Conservation (phyloP, 768 basidiomycete species). For the Grammothele lineata region DNA sequence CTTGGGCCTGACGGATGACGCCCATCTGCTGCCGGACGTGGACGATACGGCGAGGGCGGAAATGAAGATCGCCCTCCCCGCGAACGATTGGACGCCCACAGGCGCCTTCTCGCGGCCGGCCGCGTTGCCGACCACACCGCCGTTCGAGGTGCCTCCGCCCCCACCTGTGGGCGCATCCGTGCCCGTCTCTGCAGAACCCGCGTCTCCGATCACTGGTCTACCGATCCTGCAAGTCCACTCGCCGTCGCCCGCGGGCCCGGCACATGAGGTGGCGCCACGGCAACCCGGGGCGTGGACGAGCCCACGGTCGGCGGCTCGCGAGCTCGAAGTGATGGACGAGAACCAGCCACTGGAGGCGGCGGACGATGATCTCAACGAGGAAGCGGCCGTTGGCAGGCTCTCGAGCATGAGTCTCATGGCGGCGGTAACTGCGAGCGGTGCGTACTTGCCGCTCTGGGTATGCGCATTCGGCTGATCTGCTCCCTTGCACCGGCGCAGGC, state of each 20-base stretch:
- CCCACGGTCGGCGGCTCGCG: slow-evolving; percentile 1
- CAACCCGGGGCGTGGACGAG: slow-evolving; percentile 3
- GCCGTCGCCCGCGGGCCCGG: slow-evolving; percentile 1
- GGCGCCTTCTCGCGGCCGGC: not conserved
- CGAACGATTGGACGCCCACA: not conserved
- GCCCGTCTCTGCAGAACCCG: slow-evolving; percentile 4
- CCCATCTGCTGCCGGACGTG: too few relatives aligned
- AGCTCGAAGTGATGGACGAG: slow-evolving; percentile 8
- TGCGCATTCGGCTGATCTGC: slow-evolving; percentile 1
- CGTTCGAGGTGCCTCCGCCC: slow-evolving; percentile 13
- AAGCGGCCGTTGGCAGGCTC: slow-evolving; percentile 80
- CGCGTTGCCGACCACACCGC: slow-evolving; percentile 10
- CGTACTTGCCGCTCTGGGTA: slow-evolving; percentile 22
- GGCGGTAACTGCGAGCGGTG: slow-evolving; percentile 76
- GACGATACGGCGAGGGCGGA: too few relatives aligned
- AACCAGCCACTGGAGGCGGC: slow-evolving; percentile 30
- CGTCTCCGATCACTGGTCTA: slow-evolving; percentile 2
- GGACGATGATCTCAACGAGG: slow-evolving; percentile 48
- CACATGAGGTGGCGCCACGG: not conserved
- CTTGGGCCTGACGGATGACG: too few relatives aligned
- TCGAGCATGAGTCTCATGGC: slow-evolving; percentile 94
- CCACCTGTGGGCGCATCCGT: slow-evolving; percentile 2
- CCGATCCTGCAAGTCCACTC: slow-evolving; percentile 5
- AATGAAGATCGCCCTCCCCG: too few relatives aligned
- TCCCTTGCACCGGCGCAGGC: slow-evolving; percentile 35